Evolutionary conservation across 2,329 filamentous ascomycete genomes (phyloP), one percentile per base, ranked within the genome.

Genomic region (Cladosporium sp.): DNA sequence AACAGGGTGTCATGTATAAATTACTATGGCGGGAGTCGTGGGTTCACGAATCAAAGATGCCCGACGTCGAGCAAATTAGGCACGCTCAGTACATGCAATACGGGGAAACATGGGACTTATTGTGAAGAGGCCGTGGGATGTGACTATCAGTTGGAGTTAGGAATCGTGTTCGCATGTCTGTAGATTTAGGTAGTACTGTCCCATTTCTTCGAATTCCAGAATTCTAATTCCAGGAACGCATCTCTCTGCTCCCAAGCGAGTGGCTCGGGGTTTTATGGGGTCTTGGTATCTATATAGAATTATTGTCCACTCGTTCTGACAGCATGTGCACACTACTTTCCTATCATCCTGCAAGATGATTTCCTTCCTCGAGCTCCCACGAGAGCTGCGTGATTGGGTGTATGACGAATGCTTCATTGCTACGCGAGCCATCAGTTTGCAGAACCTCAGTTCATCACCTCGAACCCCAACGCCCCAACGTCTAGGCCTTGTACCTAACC

Each of bases 1-100:
- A 16, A 30, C 7, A 53, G 15, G 48, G 52, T 12, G 47, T 18
- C 35, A 25, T 51, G n/a, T 53, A 51, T 33, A 53, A 53, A 27
- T 48, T 53, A 7, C 22, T 38, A 19, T 53, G 42, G 52, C 42
- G 43, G 2, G 38, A 36, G 12, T 53, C 40, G 20, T 53, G 40
- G 52, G 52, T 53, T 6, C 38, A 48, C 22, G 29, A 51, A 27
- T 39, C 39, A 19, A 16, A 38, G 25, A 38, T 53, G n/a, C 32
- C 27, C 18, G 40, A 38, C 12, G 20, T 53, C 36, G 46, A 49
- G 38, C 29, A 33, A 13, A 32, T 32, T 13, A 36, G 38, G 18
- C 12, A 25, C 7, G 36, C 25, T 4, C 49, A 32, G 9, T 51
- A 40, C 35, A 38, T 38, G 35, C 35, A 38, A 12, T 38, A 11